A percentile compares a stretch with the other conserved stretches of the same genome.
Conservation (phyloP, 768 basidiomycete genomes). For the Pleurotus ostreatus region DNA sequence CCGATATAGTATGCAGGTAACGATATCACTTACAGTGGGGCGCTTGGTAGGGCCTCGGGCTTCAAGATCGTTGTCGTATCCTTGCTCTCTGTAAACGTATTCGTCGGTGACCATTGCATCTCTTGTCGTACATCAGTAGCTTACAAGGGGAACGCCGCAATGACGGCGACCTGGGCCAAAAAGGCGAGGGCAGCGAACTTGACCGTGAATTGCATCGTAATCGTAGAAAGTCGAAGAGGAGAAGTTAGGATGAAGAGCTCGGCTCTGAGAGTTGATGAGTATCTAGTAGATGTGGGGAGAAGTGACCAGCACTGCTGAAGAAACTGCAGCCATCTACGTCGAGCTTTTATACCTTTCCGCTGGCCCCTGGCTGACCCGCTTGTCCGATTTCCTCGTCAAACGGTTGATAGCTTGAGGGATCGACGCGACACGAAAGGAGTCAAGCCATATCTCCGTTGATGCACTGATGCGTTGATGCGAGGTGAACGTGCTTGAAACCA, state of each 20-base stretch:
- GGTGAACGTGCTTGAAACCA: no score
- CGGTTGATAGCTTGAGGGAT: no score
- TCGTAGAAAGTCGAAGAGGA: background rate
- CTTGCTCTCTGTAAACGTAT: background rate
- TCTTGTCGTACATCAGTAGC: no score
- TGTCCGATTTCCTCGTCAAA: no score
- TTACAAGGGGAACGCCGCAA: background rate
- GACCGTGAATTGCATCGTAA: background rate
- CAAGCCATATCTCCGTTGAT: no score
- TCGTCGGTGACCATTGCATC: background rate
- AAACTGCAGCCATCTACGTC: background rate
- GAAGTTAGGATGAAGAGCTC: background rate
- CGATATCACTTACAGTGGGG: no score
- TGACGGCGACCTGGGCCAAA: background rate
- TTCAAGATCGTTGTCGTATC: background rate
- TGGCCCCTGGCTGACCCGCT: no score
- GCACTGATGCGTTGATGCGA: no score
- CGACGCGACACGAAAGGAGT: no score
- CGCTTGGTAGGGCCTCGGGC: background rate
- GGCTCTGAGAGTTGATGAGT: background rate
- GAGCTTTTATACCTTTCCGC: background rate
- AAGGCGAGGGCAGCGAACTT: slow-evolving; percentile 2
- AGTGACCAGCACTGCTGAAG: slow-evolving; percentile 9
- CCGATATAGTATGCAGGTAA: no score
- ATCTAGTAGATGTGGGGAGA: background rate